A percentile compares a stretch with the other conserved stretches of the same genome.
These are phyloP conservation scores for Scedosporium boydii DNA, from an alignment of 2,329 filamentous ascomycete genomes.

Conservation along the genomic window DNA sequence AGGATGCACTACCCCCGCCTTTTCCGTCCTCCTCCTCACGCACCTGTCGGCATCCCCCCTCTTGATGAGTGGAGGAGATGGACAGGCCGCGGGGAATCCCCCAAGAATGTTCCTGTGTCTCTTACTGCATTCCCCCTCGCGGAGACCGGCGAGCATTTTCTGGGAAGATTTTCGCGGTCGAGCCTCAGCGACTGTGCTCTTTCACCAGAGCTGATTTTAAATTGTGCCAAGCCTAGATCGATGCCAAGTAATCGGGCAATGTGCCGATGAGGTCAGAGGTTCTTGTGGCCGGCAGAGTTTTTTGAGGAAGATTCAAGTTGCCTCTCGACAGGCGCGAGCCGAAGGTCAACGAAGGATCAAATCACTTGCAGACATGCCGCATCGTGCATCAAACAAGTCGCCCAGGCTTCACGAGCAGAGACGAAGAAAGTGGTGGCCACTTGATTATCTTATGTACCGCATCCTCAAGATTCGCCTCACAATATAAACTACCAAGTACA, in stretches of 20 bases:
- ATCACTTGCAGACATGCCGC: background rate
- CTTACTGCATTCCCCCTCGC: no score
- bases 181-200: no score
- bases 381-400: background rate
- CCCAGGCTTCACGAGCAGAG: background rate
- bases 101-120: no score
- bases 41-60: no score
- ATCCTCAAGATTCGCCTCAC: background rate
- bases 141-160: no score
- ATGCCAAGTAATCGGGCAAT: background rate
- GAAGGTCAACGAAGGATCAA: background rate
- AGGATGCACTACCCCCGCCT: no score
- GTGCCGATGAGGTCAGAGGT: background rate
- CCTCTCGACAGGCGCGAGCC: background rate
- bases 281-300: background rate
- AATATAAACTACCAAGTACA: background rate
- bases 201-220: background rate
- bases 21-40: no score
- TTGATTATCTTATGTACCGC: background rate
- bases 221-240: background rate
- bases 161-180: no score
- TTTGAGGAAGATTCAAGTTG: background rate
- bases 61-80: no score
- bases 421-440: background rate
- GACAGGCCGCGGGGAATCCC: no score